A percentile compares a stretch with the other conserved stretches of the same genome.
Evolutionary conservation across 352 stramenopile species (phyloP).

Genomic region (Pythium brachiatum): DNA sequence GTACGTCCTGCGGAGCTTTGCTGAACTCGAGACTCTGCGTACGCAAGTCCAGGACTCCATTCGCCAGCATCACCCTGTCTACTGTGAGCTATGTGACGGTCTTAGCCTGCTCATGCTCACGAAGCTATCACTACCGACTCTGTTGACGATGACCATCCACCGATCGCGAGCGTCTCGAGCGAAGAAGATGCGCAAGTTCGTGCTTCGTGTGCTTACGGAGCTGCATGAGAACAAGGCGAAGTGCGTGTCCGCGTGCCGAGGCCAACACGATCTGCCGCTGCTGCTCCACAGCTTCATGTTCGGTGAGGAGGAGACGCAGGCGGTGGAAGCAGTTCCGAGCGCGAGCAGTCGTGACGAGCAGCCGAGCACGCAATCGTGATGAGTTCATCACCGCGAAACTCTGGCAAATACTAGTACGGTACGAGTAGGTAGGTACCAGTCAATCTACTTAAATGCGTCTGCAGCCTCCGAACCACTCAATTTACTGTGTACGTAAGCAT

Average conservation of each 20-base stretch:
- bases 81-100: constrained; percentile 56
- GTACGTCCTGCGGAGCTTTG: constrained; percentile 50
- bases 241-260: constrained; percentile 8
- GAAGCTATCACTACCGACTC: background rate
- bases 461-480: too few relatives aligned
- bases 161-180: constrained; percentile 3
- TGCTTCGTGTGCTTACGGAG: background rate
- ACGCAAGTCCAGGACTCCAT: constrained; percentile 38
- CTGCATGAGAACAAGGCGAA: constrained; percentile 2
- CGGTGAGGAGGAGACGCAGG: too few relatives aligned
- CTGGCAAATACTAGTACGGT: too few relatives aligned
- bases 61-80: constrained; percentile 32
- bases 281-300: constrained; percentile 12
- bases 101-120: constrained; percentile 5
- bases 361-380: too few relatives aligned
- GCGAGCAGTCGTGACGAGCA: too few relatives aligned
- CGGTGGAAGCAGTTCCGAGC: too few relatives aligned
- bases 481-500: too few relatives aligned
- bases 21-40: constrained; percentile 43
- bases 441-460: too few relatives aligned
- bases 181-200: constrained; percentile 17
- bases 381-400: too few relatives aligned
- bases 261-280: constrained; percentile 12
- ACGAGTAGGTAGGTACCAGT: too few relatives aligned
- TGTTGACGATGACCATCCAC: constrained; percentile 3